Percentiles rank a stretch among this genome's conserved stretches.
Evolutionary conservation across 139 green algal species (phyloP).

Genomic region (Chlorella sp.): DNA sequence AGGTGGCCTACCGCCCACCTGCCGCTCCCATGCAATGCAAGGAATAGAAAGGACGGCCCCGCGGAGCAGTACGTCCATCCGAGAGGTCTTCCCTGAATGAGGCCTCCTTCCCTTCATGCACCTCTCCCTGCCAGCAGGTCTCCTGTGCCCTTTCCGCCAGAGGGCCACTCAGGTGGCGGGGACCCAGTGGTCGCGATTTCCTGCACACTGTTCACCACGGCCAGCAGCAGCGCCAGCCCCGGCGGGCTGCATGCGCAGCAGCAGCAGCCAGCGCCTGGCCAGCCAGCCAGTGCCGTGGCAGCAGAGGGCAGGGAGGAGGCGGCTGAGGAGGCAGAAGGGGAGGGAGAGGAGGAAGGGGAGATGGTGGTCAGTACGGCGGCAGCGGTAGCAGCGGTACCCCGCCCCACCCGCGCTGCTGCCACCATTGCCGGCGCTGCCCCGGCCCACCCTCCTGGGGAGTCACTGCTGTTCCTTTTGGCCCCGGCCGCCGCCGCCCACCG

Average conservation of each 20-base stretch:
- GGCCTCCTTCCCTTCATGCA: no score
- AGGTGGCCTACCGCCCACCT: no score
- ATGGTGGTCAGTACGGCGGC: background rate
- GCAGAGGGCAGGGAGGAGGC: background rate
- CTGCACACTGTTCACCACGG: conserved; percentile 50
- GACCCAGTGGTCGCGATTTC: conserved; percentile 74
- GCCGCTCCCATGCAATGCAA: no score
- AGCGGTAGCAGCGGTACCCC: background rate
- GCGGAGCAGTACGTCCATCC: no score
- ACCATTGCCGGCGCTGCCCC: background rate
- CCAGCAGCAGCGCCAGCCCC: background rate
- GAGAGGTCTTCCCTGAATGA: no score
- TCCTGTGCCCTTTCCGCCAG: background rate
- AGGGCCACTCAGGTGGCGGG: background rate
- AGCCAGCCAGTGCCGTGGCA: background rate
- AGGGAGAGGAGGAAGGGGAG: background rate
- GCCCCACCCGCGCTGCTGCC: background rate
- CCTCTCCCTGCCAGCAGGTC: no score
- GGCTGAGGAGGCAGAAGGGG: background rate
- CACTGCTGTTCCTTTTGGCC: background rate
- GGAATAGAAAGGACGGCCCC: no score
- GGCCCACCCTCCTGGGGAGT: background rate
- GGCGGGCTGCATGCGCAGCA: background rate
- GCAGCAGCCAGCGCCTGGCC: background rate
- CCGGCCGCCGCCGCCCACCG: background rate